These are phyloP conservation scores for Aspergillus hortae DNA, from an alignment of 2,329 filamentous ascomycete species.

Conservation along the genomic window DNA sequence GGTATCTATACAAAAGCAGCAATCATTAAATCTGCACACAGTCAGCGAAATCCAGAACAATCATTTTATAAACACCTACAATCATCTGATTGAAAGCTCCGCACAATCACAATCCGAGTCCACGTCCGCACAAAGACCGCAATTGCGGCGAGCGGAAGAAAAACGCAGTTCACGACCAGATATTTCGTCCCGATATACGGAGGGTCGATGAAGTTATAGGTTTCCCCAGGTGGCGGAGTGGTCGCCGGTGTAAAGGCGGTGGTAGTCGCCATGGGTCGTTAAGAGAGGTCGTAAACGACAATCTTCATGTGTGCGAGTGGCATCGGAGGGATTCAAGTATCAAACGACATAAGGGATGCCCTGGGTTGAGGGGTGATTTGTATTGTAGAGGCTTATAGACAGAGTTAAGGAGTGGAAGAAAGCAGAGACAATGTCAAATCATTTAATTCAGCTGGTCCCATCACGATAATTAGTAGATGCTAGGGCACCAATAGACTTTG, in stretches of 20 bases:
- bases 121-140: slow-evolving; percentile 20
- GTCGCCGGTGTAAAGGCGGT: slow-evolving; percentile 19
- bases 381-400: too few relatives aligned
- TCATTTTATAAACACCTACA: slow-evolving; percentile 15
- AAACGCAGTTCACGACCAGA: slow-evolving; percentile 26
- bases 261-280: slow-evolving; percentile 12
- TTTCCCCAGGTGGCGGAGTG: slow-evolving; percentile 21
- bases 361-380: not conserved
- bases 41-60: slow-evolving; percentile 1
- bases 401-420: too few relatives aligned
- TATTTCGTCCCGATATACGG: slow-evolving; percentile 18
- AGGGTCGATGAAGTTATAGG: slow-evolving; percentile 27
- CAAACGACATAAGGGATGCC: not conserved
- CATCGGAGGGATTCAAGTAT: not conserved
- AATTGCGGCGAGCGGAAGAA: slow-evolving; percentile 21
- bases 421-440: not conserved
- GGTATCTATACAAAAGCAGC: slow-evolving; percentile 14
- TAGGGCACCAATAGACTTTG: not conserved
- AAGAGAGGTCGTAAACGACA: not conserved
- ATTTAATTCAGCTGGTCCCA: not conserved
- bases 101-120: slow-evolving; percentile 24
- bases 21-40: slow-evolving; percentile 21
- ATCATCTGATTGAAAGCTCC: slow-evolving; percentile 24
- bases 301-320: not conserved
- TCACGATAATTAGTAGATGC: not conserved